These are phyloP conservation scores for Syzygium grande DNA, from an alignment of 345 rosid genomes.

Conservation along the genomic window DNA sequence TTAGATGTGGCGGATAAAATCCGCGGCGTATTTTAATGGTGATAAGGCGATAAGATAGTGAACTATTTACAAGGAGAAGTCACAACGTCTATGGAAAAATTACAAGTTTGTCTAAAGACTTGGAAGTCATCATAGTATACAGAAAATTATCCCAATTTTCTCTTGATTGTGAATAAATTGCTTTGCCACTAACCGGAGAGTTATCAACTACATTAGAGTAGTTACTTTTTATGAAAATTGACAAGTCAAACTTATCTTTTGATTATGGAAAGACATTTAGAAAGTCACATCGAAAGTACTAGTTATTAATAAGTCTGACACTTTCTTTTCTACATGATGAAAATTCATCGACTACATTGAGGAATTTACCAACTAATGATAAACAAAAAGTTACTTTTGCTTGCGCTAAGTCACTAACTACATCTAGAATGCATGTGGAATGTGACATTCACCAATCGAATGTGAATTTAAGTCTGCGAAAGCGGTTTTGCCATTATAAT, in stretches of 20 bases:
- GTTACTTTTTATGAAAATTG: background rate
- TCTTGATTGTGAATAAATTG: background rate
- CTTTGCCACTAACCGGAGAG: too few relatives aligned
- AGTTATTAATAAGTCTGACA: background rate
- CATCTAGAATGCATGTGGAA: too few relatives aligned
- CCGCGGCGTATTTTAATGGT: background rate
- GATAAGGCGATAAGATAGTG: background rate
- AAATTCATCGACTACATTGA: slow-evolving; percentile 30
- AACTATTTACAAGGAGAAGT: too few relatives aligned
- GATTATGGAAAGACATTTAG: background rate
- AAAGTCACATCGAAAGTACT: background rate
- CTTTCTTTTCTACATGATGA: background rate
- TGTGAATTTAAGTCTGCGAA: background rate
- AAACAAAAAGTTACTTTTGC: too few relatives aligned
- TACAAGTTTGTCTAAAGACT: background rate
- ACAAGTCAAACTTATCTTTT: background rate
- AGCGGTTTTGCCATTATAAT: background rate
- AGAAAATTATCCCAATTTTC: too few relatives aligned
- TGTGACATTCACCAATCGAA: too few relatives aligned
- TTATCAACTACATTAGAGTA: background rate
- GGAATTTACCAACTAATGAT: too few relatives aligned
- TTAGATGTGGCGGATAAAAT: background rate
- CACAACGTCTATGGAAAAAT: background rate
- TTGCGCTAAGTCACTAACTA: too few relatives aligned
- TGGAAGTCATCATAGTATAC: background rate